Evolutionary conservation across 495 filamentous ascomycete genomes (phyloP), one percentile per base, ranked within the genome.

Genomic region (Penicillium ochrochloron): DNA sequence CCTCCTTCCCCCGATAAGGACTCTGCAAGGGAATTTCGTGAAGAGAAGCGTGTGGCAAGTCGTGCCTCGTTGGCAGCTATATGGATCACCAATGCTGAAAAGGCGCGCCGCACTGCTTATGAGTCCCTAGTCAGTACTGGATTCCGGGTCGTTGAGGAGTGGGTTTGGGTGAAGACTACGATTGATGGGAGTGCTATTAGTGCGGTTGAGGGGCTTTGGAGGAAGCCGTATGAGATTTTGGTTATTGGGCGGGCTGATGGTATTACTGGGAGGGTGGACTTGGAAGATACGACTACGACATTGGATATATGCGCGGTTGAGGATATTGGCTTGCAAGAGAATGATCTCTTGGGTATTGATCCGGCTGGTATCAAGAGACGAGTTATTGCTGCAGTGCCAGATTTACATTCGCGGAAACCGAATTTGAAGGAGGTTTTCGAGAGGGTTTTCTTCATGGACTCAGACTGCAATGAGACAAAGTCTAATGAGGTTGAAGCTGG

Each of bases 381-480:
- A 71, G 84, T 92, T 11, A 85, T 98, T 57, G 78, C 92, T 8
- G 88, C 86, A 14, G 94, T 96, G 29, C 93, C 94, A 5, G 94
- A 97, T 77, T 63, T 95, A 29, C 95, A 99, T 78, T 97, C 94
- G 2, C 82, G 93, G 58, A 99, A 99, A 72, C 95, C 94, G 23
- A 88, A 85, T 63, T 65, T 92, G 57, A 88, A 85, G 68, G 77
- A 73, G 27, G 48, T 89, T 9, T 76, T 90, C 51, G 86, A 86
- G 70, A 70, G 66, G 5, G 55, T 85, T 15, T 76, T 89, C 62
- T 79, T 82, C 19, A 57, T 3, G n/a, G 53, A 33, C 2, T 17
- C 0, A 9, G 37, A 21, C 5, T 50, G 5, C 17, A 8, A 8
- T 23, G 44, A 3, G 21, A 11, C 44, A 3, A 10, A 12, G 1